phyloP scores from a whole-genome alignment of 441 rosid species.

The Erysimum cheiri region DNA sequence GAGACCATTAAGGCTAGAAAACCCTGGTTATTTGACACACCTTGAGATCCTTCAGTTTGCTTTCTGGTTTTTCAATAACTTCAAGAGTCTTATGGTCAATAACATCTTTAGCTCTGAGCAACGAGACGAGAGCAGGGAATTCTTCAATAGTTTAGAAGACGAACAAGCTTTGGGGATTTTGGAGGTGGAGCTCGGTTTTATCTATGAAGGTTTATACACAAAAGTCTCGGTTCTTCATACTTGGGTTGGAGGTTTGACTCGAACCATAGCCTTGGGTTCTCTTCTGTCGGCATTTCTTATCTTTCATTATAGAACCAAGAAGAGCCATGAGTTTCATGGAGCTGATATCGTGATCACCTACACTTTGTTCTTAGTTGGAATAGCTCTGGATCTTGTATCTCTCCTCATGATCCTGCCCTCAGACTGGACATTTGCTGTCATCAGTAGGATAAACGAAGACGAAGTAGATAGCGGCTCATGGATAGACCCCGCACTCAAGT shows the following conservation, averaged over 20 bases:
- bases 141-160: conserved; percentile 33
- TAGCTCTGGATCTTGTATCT: conserved; percentile 45
- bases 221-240: conserved; percentile 47
- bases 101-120: conserved; percentile 37
- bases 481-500: background rate
- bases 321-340: background rate
- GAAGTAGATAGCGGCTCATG: background rate
- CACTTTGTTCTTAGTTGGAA: conserved; percentile 51
- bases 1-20: background rate
- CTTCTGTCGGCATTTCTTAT: conserved; percentile 40
- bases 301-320: conserved; percentile 37
- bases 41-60: conserved; percentile 42
- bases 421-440: conserved; percentile 48
- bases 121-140: conserved; percentile 40
- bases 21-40: background rate
- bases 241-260: conserved; percentile 33
- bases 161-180: conserved; percentile 49
- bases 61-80: conserved; percentile 36
- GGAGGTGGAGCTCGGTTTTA: conserved; percentile 57
- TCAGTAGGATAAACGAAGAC: background rate
- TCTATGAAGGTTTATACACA: conserved; percentile 55
- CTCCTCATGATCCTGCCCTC: conserved; percentile 48
- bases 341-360: conserved; percentile 51
- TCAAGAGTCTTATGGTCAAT: conserved; percentile 51
- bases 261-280: conserved; percentile 36